A percentile compares a stretch with the other conserved stretches of the same genome.
Evolutionary conservation across 768 basidiomycete genomes (phyloP).

Genomic region (Suillus ampliporus): DNA sequence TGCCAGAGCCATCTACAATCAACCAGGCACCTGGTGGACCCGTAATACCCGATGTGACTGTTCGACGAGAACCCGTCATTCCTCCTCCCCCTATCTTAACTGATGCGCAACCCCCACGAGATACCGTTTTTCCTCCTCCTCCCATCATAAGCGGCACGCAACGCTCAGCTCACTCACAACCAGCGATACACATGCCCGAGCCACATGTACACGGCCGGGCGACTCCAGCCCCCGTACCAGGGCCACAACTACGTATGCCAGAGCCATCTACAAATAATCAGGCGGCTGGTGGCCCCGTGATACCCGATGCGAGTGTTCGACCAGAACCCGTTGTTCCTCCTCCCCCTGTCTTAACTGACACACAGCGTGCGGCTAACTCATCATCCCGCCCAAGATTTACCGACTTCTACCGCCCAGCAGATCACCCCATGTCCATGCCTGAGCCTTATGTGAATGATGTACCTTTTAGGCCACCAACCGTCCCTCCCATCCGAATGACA

Average conservation of each 20-base stretch:
- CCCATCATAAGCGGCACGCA: not conserved
- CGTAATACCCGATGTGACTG: constrained; percentile 10
- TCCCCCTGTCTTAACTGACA: constrained; percentile 23
- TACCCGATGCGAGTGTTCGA: constrained; percentile 23
- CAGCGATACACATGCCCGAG: constrained; percentile 26
- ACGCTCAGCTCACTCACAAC: constrained; percentile 2
- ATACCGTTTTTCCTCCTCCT: not conserved
- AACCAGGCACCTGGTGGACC: constrained; percentile 2
- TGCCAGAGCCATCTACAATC: constrained; percentile 23
- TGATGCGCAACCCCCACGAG: not conserved
- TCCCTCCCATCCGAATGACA: constrained; percentile 15
- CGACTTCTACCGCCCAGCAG: constrained; percentile 31
- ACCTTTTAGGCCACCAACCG: constrained; percentile 15
- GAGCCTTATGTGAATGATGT: constrained; percentile 5
- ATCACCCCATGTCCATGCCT: constrained; percentile 12
- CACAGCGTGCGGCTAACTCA: constrained; percentile 18
- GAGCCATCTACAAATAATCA: too few species aligned
- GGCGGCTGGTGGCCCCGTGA: too few species aligned
- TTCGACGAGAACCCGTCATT: not conserved
- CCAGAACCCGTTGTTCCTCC: constrained; percentile 20
- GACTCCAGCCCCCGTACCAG: too few species aligned
- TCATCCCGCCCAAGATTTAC: constrained; percentile 31
- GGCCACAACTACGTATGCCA: too few species aligned
- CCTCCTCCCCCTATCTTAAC: constrained; percentile 1
- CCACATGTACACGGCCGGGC: constrained; percentile 7